A percentile compares a stretch with the other conserved stretches of the same genome.
These are phyloP conservation scores for Bromus sterilis DNA, from an alignment of 176 grass and related monocot species.

Conservation along the genomic window DNA sequence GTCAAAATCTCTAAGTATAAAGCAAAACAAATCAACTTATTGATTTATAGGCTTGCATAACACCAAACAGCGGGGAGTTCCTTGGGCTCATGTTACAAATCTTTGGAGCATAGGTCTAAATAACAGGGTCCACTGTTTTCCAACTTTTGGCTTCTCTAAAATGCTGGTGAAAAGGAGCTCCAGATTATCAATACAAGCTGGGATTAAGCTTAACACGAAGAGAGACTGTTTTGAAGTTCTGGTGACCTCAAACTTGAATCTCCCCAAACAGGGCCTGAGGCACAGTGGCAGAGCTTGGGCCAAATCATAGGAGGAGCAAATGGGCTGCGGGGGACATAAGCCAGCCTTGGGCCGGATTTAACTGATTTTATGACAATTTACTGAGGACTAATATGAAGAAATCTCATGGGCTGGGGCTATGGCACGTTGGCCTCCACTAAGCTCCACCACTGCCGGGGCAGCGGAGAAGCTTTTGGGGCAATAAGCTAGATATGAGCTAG, in stretches of 20 bases:
- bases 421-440: too few species aligned
- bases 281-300: too few species aligned
- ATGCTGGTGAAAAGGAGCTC: neutral
- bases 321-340: too few species aligned
- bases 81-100: neutral
- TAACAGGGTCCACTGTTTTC: neutral
- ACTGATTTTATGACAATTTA: too few species aligned
- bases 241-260: neutral
- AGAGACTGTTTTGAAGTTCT: neutral
- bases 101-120: neutral
- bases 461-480: neutral
- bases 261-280: neutral
- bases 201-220: neutral
- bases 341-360: too few species aligned
- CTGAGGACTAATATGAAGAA: too few species aligned
- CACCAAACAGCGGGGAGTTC: neutral
- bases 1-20: neutral
- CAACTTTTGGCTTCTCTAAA: neutral
- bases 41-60: neutral
- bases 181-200: neutral
- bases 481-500: slow-evolving; percentile 3
- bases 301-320: too few species aligned
- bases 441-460: too few species aligned
- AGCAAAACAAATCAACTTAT: neutral
- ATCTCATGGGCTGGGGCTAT: too few species aligned